Evolutionary conservation across 1,284 basidiomycete species (phyloP).

Genomic region (Retiboletus flavoniger): DNA sequence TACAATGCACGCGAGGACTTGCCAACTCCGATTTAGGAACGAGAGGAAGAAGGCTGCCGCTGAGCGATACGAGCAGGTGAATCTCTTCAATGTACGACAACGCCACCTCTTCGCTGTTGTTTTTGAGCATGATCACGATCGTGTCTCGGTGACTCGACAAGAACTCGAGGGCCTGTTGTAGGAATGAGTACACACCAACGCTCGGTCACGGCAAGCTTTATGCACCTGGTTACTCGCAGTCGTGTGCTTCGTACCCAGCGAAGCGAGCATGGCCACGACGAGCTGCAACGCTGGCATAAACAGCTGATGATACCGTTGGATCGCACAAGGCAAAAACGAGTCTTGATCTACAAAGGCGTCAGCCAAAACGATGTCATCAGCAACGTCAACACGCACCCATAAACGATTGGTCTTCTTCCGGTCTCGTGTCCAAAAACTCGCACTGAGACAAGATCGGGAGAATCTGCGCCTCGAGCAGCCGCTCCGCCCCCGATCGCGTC

Average conservation of each 20-base stretch:
- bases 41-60: conserved; percentile 62
- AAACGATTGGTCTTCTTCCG: conserved; percentile 79
- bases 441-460: conserved; percentile 81
- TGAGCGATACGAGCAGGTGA: conserved; percentile 71
- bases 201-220: background rate
- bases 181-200: background rate
- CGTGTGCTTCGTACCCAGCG: conserved; percentile 62
- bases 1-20: conserved; percentile 27
- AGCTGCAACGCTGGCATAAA: conserved; percentile 85
- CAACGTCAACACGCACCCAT: conserved; percentile 55
- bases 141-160: conserved; percentile 78
- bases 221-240: conserved; percentile 67
- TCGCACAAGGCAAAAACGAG: conserved; percentile 83
- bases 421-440: conserved; percentile 82
- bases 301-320: conserved; percentile 86
- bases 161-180: conserved; percentile 67
- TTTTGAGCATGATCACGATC: conserved; percentile 74
- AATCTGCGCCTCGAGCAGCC: conserved; percentile 77
- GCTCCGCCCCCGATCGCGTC: conserved; percentile 80
- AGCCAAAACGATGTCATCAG: background rate
- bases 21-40: conserved; percentile 79
- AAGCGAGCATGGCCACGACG: conserved; percentile 66
- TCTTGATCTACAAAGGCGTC: conserved; percentile 60
- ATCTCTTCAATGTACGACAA: conserved; percentile 73
- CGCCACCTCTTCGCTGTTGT: conserved; percentile 62